Evolutionary conservation across 1,139 yeast species (phyloP), one percentile per base, ranked within the genome.

Genomic region (Torulaspora globosa): DNA sequence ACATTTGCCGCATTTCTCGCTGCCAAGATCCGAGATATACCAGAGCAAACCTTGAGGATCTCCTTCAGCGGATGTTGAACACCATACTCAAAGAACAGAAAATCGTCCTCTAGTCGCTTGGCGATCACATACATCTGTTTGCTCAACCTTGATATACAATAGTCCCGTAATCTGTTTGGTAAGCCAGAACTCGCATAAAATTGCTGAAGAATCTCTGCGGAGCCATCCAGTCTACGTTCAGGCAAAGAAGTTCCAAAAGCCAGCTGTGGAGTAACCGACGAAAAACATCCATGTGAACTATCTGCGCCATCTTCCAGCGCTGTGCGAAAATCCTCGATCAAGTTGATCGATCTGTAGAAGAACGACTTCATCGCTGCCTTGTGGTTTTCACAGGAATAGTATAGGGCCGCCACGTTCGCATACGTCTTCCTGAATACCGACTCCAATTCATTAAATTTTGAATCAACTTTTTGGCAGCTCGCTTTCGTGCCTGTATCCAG

Each of bases 391-490:
- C 58, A 53, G n/a, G 50, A 47, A 16, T 45, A 41, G 30, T 46
- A 39, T 7, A 57, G 42, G 5, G 49, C 43, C 34, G 41, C 47
- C 8, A 48, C 31, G 15, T 47, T 39, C 14, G 48, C 36, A 12
- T 36, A 30, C n/a, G 51, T 41, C 5, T 27, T 41, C 18, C 48
- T 51, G 41, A 57, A 57, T 9, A 43, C 47, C 19, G 41, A 29
- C 21, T 44, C 44, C 16, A 54, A 34, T 14, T 48, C 48, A 35
- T 54, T 55, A 31, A 49, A 55, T 19, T 31, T 44, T 3, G 43
- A 47, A 40, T 56, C 59, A 2, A 49, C 47, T 18, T 43, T 42
- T 28, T 45, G 51, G 6, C 46, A 39, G n/a, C 54, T 50, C 2
- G 41, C 34, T 5, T 40, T 35, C n/a, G 29, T 26, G 15, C 35